Evolutionary conservation across 73 alveolate genomes (phyloP), one percentile per base, ranked within the genome.

Genomic region (Tetrahymena borealis): DNA sequence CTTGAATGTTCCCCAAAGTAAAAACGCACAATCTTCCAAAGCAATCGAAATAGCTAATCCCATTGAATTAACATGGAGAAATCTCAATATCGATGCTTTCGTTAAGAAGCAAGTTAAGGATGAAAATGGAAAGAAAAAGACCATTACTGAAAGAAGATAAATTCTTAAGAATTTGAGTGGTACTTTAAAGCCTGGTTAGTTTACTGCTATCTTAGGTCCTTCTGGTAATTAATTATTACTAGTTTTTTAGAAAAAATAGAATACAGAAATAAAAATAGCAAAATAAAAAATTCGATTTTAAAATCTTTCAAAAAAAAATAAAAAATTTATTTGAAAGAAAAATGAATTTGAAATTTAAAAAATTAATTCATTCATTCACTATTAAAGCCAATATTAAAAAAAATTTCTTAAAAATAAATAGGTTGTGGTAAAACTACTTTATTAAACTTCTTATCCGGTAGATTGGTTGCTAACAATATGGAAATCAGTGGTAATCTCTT

Each of bases 171-270:
- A 94, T 77, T 91, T 94, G 24, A 90, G 90, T 24, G 97, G 97
- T 20, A 91, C 94, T 28, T 40, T 94, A 85, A 78, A 78, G 90
- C 95, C 96, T 11, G 97, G 96, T 28, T 94, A 95, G 24, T 94
- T 94, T 32, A 91, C 95, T 39, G 95, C 97, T 16, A 94, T 96
- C 92, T 90, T 96, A 8, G 98, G 98, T 12, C 95, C 98, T 38
- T 96, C 97, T 36, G 98, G 98, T 60, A 60, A 60, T 60, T n/a
- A 20, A 60, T 28, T 60, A 18, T 24, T 6, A 60, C 31, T 35
- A n/a, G 28, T 60, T 60, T 18, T 6, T 60, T 12, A 40, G 9
- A 15, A 1, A 10, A 2, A 15, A 16, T 13, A 60, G 31, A 3
- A 15, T 16, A n/a, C n/a, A n/a, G n/a, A n/a, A n/a, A 60, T 6